Conservation (phyloP, 1,284 basidiomycete genomes). For the Cutaneotrichosporon curvatum region DNA sequence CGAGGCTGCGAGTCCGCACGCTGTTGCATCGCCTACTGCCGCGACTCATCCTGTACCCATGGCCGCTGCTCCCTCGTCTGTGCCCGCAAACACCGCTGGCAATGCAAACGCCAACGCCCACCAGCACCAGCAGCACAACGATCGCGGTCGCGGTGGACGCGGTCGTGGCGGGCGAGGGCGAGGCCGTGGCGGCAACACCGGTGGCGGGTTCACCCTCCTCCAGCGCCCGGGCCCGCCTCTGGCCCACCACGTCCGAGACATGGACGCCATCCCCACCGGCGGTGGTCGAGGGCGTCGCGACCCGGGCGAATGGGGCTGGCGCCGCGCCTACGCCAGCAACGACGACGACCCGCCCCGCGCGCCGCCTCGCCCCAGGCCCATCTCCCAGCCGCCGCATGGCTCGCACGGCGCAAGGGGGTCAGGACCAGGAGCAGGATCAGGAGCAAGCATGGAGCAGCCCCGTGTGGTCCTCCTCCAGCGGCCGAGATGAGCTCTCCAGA, state of each 20-base stretch:
- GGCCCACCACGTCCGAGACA: constrained; percentile 12
- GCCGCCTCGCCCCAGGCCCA: neutral
- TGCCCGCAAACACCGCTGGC: neutral
- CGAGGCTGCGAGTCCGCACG: neutral
- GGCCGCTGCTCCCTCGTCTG: neutral
- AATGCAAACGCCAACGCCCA: neutral
- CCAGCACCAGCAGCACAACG: constrained; percentile 1
- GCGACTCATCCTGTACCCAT: neutral
- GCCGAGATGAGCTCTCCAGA: neutral
- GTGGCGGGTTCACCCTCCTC: constrained; percentile 34
- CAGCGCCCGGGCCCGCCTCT: constrained; percentile 34
- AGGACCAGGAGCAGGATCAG: neutral
- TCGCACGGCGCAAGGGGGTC: neutral
- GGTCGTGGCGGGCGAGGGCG: constrained; percentile 7
- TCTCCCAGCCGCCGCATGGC: neutral
- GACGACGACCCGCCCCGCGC: constrained; percentile 11
- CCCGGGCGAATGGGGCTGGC: constrained; percentile 1
- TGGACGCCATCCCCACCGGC: neutral
- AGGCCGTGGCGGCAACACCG: constrained; percentile 15
- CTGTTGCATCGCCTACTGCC: neutral
- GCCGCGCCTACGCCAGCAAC: constrained; percentile 15
- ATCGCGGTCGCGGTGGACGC: neutral
- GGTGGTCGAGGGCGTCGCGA: neutral
- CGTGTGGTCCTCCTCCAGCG: constrained; percentile 13
- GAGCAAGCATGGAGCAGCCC: neutral